Percentiles rank a stretch among this genome's conserved stretches.
Conservation (phyloP, 148 eudicot genomes). For the Rhododendron vialii region DNA sequence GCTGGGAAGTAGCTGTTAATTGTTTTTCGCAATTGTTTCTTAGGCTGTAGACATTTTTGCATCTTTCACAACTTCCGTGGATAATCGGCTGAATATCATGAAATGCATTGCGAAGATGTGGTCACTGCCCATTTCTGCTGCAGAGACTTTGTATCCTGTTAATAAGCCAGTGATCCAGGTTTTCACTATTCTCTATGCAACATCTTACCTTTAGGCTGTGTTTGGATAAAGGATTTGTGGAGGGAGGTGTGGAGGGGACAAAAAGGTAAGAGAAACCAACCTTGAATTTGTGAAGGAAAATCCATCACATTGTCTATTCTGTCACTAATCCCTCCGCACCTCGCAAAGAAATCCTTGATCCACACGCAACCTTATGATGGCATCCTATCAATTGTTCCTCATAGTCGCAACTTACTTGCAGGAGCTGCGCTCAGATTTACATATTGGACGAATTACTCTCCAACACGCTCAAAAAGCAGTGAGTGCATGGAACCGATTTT, state of each 20-base stretch:
- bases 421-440: conserved; percentile 51
- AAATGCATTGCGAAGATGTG: conserved; percentile 62
- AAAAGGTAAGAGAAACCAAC: background rate
- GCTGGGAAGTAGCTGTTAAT: background rate
- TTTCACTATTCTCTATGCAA: background rate
- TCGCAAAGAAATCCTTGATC: background rate
- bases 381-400: conserved; percentile 5
- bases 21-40: conserved; percentile 7
- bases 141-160: conserved; percentile 46
- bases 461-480: conserved; percentile 39
- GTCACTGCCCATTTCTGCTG: conserved; percentile 39
- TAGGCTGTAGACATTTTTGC: conserved; percentile 95
- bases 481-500: conserved; percentile 23
- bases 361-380: background rate
- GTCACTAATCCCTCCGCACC: background rate
- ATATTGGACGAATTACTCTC: conserved; percentile 67
- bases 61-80: conserved; percentile 55
- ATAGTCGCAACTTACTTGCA: conserved; percentile 27
- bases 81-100: conserved; percentile 41
- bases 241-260: background rate
- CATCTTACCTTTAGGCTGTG: background rate
- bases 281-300: background rate
- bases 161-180: conserved; percentile 78
- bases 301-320: background rate
- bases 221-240: background rate